Conservation (phyloP, 495 filamentous ascomycete species). For the Tricharina praecox region DNA sequence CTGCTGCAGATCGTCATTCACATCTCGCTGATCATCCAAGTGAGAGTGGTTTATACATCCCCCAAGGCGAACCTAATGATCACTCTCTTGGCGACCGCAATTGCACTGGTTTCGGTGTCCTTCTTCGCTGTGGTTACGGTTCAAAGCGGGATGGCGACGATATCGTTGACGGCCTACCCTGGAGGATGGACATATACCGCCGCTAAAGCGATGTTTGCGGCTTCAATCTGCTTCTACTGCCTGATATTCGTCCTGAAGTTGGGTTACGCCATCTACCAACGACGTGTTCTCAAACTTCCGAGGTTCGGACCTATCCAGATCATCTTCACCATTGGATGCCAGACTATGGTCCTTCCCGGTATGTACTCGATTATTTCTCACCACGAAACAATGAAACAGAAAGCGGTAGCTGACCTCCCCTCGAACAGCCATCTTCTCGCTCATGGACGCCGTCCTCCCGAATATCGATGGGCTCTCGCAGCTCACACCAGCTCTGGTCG, state of each 20-base stretch:
- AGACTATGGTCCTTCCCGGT: conserved; percentile 68
- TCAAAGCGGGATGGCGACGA: conserved; percentile 32
- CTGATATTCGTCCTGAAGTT: conserved; percentile 56
- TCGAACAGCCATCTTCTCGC: conserved; percentile 48
- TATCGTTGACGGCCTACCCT: conserved; percentile 14
- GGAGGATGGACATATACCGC: background rate
- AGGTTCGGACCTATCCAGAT: conserved; percentile 52
- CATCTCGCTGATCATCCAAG: conserved; percentile 54
- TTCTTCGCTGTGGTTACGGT: background rate
- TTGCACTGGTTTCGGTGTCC: background rate
- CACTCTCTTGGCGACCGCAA: background rate
- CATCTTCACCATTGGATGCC: conserved; percentile 57
- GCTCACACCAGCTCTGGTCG: conserved; percentile 47
- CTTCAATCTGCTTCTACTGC: conserved; percentile 60
- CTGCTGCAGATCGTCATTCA: conserved; percentile 46
- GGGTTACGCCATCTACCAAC: conserved; percentile 40
- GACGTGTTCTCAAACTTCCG: conserved; percentile 39
- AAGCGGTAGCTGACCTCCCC: conserved; percentile 11
- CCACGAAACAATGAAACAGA: too few species aligned
- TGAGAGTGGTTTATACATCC: conserved; percentile 32
- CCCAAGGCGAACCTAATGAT: background rate
- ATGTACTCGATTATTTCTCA: conserved; percentile 28
- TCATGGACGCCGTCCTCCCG: conserved; percentile 38
- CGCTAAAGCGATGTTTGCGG: conserved; percentile 34
- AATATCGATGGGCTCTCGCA: conserved; percentile 42